Evolutionary conservation across 2,329 filamentous ascomycete species (phyloP).

Genomic region (Apiospora rasikravindrae): DNA sequence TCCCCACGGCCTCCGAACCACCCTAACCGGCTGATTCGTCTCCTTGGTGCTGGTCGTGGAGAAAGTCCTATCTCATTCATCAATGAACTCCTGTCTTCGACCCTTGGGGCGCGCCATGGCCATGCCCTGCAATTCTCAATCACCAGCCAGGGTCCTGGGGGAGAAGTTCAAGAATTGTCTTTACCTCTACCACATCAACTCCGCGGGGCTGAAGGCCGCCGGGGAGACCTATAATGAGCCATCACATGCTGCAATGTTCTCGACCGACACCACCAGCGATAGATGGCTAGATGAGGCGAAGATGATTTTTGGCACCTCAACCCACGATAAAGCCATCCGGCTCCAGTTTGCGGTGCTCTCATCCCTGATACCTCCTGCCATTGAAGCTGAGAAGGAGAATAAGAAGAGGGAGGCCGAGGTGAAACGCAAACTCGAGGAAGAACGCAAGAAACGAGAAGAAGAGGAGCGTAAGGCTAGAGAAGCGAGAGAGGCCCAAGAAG

Average conservation of each 20-base stretch:
- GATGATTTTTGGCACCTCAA: constrained; percentile 79
- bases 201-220: constrained; percentile 54
- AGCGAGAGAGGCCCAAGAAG: constrained; percentile 73
- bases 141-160: constrained; percentile 51
- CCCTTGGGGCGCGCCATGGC: constrained; percentile 49
- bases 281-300: constrained; percentile 91
- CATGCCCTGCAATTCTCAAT: constrained; percentile 66
- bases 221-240: constrained; percentile 63
- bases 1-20: constrained; percentile 54
- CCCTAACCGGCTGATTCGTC: constrained; percentile 58
- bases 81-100: constrained; percentile 60
- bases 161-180: constrained; percentile 57
- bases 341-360: constrained; percentile 73
- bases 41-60: constrained; percentile 48
- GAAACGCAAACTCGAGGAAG: constrained; percentile 61
- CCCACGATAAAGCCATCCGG: constrained; percentile 70
- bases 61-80: constrained; percentile 61
- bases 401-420: constrained; percentile 64
- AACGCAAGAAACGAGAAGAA: constrained; percentile 56
- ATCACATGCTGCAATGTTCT: constrained; percentile 77
- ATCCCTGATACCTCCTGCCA: constrained; percentile 80
- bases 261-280: constrained; percentile 70
- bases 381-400: constrained; percentile 77
- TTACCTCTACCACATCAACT: constrained; percentile 37
- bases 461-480: constrained; percentile 59